Conservation (phyloP, 2,329 filamentous ascomycete species). For the Cylindrodendrum hubeiense region DNA sequence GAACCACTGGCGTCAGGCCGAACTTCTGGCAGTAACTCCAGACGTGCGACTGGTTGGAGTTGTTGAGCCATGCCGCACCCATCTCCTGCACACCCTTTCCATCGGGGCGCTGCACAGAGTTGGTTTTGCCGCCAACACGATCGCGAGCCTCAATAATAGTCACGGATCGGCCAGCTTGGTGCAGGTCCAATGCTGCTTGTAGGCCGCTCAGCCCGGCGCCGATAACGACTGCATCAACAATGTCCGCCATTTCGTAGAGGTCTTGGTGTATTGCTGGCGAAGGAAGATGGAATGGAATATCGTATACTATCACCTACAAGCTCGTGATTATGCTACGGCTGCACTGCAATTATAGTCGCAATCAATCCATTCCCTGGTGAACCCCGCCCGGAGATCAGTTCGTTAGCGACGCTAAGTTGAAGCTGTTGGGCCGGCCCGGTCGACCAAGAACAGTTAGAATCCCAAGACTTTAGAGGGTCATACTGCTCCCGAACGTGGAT, state of each 20-base stretch:
- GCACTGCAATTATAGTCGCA: neutral
- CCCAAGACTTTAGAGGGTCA: neutral
- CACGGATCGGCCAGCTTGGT: conserved; percentile 10
- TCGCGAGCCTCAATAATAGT: conserved; percentile 17
- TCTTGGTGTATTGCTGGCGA: neutral
- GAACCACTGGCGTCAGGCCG: conserved; percentile 11
- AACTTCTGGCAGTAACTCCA: conserved; percentile 17
- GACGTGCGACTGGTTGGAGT: conserved; percentile 22
- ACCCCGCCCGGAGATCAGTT: neutral
- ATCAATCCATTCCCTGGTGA: neutral
- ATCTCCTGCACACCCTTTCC: conserved; percentile 9
- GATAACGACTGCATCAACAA: neutral
- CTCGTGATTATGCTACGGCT: neutral
- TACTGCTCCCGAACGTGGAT: neutral
- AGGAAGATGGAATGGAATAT: too few species aligned
- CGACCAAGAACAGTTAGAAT: neutral
- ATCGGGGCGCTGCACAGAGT: conserved; percentile 1
- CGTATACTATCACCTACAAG: neutral
- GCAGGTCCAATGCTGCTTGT: conserved; percentile 19
- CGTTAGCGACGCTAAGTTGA: neutral
- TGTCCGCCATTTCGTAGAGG: neutral
- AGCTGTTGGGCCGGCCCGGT: neutral
- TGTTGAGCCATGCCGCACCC: conserved; percentile 22
- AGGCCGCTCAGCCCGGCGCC: conserved; percentile 18
- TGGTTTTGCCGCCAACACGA: conserved; percentile 21